Conservation (phyloP, 1,284 basidiomycete species). For the Gymnopus androsaceus region DNA sequence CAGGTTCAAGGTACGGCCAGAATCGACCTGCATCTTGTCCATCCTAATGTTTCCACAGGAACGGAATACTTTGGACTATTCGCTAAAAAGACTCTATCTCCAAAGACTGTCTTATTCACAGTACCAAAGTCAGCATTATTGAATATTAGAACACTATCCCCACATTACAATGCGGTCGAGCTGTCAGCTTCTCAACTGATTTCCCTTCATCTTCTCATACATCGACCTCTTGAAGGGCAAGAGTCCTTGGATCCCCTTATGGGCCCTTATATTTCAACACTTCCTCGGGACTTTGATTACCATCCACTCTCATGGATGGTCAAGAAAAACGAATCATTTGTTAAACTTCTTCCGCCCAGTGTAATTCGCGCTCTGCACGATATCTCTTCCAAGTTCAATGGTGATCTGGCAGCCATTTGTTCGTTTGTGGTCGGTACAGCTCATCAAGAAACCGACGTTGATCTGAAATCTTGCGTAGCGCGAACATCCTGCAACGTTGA, state of each 20-base stretch:
- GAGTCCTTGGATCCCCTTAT: constrained; percentile 60
- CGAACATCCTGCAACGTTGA: constrained; percentile 7
- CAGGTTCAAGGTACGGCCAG: constrained; percentile 37
- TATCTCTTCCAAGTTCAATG: constrained; percentile 53
- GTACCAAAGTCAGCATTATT: constrained; percentile 71
- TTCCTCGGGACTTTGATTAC: constrained; percentile 67
- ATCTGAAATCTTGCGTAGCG: constrained; percentile 4
- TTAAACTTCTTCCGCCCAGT: constrained; percentile 53
- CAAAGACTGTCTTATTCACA: constrained; percentile 59
- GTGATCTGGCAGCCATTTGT: constrained; percentile 57
- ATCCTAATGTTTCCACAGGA: not conserved
- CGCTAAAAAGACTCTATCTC: constrained; percentile 47
- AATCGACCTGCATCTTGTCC: not conserved
- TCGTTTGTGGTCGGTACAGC: constrained; percentile 46
- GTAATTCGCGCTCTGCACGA: constrained; percentile 47
- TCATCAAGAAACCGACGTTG: not conserved
- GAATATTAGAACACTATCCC: constrained; percentile 65
- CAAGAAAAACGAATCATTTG: constrained; percentile 25
- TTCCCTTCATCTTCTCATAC: constrained; percentile 63
- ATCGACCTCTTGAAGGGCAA: constrained; percentile 38
- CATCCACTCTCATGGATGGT: constrained; percentile 82
- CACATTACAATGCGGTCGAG: constrained; percentile 41
- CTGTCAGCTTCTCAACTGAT: constrained; percentile 62
- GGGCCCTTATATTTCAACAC: constrained; percentile 72
- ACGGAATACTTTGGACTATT: constrained; percentile 60